phyloP scores from a whole-genome alignment of 108 stramenopile species.

The Tribonema minus region DNA sequence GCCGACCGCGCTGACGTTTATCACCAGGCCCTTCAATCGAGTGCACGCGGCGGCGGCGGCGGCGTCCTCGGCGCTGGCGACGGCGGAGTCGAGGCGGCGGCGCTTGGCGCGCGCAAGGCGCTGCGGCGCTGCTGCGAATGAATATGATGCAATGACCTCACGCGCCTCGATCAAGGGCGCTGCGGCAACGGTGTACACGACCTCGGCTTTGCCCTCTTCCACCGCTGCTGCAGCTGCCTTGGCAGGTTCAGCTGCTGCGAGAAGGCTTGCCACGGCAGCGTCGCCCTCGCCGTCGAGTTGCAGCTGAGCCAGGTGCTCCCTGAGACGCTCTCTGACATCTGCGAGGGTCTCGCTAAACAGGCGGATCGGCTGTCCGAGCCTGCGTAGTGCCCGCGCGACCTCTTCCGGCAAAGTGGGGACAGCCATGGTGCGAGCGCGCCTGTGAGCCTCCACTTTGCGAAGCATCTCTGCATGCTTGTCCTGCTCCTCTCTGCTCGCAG shows the following conservation, averaged over 20 bases:
- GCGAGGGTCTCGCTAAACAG: conserved; percentile 22
- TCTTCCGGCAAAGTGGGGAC: conserved; percentile 31
- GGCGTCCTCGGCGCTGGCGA: not conserved
- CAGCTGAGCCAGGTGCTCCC: conserved; percentile 7
- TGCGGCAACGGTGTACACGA: too few species aligned
- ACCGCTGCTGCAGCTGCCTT: too few species aligned
- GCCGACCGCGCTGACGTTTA: conserved; percentile 50
- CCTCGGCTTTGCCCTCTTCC: too few species aligned
- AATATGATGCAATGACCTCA: conserved; percentile 65
- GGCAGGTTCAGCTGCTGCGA: too few species aligned
- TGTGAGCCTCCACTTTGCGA: conserved; percentile 38
- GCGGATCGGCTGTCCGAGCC: conserved; percentile 22
- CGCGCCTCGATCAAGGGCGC: too few species aligned
- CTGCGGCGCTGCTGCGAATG: conserved; percentile 61
- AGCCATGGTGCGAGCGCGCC: conserved; percentile 24
- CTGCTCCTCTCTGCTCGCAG: conserved; percentile 38
- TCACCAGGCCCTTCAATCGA: conserved; percentile 6
- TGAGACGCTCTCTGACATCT: conserved; percentile 26
- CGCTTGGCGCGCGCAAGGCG: conserved; percentile 69
- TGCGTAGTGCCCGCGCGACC: conserved; percentile 17
- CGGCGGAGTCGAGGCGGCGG: conserved; percentile 31
- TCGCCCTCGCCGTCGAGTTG: too few species aligned
- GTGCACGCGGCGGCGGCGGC: conserved; percentile 1
- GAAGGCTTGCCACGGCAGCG: too few species aligned
- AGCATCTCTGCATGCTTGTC: conserved; percentile 30